phyloP scores from a whole-genome alignment of 2,329 filamentous ascomycete genomes.

The Dichotomopilus funicola region DNA sequence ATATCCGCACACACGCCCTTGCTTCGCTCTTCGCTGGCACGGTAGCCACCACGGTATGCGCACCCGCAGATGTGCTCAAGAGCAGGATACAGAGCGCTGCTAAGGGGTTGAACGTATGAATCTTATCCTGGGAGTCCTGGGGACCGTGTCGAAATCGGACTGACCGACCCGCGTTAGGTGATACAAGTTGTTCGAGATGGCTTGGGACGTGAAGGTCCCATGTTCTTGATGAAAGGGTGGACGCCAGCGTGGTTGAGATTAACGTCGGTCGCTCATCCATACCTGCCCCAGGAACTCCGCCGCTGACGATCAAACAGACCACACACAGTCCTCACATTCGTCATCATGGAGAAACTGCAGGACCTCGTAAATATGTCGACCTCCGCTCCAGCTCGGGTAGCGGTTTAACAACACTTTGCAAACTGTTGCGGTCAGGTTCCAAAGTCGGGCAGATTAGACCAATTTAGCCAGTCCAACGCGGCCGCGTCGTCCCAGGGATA shows the following conservation, averaged over 20 bases:
- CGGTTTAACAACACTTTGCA: background rate
- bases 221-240: conserved; percentile 22
- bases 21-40: conserved; percentile 16
- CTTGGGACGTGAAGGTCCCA: conserved; percentile 13
- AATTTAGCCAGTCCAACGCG: conserved; percentile 52
- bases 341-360: conserved; percentile 22
- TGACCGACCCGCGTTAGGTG: conserved; percentile 3
- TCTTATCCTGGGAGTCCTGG: too few relatives aligned
- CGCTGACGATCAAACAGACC: conserved; percentile 7
- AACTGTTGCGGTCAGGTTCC: conserved; percentile 24
- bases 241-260: conserved; percentile 6
- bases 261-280: background rate
- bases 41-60: conserved; percentile 19
- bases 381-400: conserved; percentile 8
- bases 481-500: conserved; percentile 54
- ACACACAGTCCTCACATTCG: conserved; percentile 21
- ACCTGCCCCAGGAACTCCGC: background rate
- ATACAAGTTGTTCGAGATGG: conserved; percentile 19
- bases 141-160: background rate
- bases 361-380: conserved; percentile 13
- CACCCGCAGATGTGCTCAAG: conserved; percentile 18
- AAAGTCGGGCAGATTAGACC: conserved; percentile 39
- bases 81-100: conserved; percentile 21
- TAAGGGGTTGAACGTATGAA: conserved; percentile 15
- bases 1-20: conserved; percentile 20